Conservation (phyloP, 352 stramenopile species). For the Phytopythium delawarense region DNA sequence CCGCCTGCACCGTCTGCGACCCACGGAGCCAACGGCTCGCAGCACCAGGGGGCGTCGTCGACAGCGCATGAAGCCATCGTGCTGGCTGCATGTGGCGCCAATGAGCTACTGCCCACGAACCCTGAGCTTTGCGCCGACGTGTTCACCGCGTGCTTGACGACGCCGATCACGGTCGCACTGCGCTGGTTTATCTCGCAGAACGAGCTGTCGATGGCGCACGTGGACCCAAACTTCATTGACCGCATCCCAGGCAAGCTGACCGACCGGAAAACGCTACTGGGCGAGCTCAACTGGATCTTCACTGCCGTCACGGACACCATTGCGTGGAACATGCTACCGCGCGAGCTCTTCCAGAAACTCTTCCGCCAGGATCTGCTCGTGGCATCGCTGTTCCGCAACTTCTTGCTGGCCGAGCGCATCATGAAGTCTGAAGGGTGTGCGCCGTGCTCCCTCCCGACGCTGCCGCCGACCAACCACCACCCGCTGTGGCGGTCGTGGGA, state of each 20-base stretch:
- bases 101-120: constrained; percentile 96
- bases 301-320: constrained; percentile 99
- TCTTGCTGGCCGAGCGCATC: constrained; percentile 97
- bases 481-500: constrained; percentile 98
- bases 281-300: constrained; percentile 99
- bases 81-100: constrained; percentile 90
- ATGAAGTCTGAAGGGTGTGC: constrained; percentile 88
- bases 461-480: constrained; percentile 96
- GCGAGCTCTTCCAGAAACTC: constrained; percentile 96
- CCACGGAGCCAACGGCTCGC: neutral
- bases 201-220: constrained; percentile 82
- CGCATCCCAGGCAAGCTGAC: constrained; percentile 91
- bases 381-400: constrained; percentile 98
- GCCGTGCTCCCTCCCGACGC: constrained; percentile 89
- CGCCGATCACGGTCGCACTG: constrained; percentile 97
- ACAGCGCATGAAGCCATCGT: constrained; percentile 92
- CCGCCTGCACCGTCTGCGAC: constrained; percentile 13
- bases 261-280: constrained; percentile 92
- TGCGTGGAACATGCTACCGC: constrained; percentile 98
- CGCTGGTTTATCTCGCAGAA: constrained; percentile 97
- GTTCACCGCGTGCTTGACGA: constrained; percentile 99
- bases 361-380: constrained; percentile 99
- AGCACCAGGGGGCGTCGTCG: constrained; percentile 14
- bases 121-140: constrained; percentile 97
- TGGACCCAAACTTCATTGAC: constrained; percentile 85